phyloP scores from a whole-genome alignment of 1,284 basidiomycete species.

The Chalciporus sp. region DNA sequence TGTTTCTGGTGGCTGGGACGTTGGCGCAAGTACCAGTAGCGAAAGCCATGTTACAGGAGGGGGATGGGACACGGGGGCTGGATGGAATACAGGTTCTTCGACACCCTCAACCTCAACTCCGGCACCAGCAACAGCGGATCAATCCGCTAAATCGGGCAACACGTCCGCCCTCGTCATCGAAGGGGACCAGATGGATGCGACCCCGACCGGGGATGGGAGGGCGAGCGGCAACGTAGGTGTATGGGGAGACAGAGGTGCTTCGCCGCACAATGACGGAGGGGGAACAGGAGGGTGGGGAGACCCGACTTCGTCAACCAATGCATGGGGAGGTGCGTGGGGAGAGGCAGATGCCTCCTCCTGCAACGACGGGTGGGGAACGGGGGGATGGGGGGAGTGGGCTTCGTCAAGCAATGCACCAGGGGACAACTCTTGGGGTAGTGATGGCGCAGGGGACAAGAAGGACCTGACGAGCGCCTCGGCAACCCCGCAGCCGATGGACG shows the following conservation, averaged over 20 bases:
- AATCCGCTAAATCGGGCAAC: neutral
- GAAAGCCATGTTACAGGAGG: conserved; percentile 3
- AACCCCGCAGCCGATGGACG: conserved; percentile 6
- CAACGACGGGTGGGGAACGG: neutral
- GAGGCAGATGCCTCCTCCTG: neutral
- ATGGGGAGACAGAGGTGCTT: conserved; percentile 6
- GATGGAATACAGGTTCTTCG: conserved; percentile 5
- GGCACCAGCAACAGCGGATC: conserved; percentile 11
- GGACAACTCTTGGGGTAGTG: neutral
- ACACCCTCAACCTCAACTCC: neutral
- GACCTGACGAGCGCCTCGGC: conserved; percentile 2
- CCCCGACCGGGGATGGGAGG: neutral
- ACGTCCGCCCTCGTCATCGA: neutral
- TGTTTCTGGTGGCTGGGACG: conserved; percentile 1
- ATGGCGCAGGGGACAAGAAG: neutral
- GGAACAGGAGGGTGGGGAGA: conserved; percentile 1
- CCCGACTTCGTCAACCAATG: neutral
- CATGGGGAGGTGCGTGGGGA: conserved; percentile 5
- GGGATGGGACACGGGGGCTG: conserved; percentile 6
- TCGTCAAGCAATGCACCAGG: neutral
- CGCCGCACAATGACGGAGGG: neutral
- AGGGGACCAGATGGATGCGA: conserved; percentile 2
- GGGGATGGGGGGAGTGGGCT: neutral
- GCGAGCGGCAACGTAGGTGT: neutral
- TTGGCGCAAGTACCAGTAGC: neutral